Evolutionary conservation across 2,329 filamentous ascomycete genomes (phyloP).

Genomic region (Phoma sp.): DNA sequence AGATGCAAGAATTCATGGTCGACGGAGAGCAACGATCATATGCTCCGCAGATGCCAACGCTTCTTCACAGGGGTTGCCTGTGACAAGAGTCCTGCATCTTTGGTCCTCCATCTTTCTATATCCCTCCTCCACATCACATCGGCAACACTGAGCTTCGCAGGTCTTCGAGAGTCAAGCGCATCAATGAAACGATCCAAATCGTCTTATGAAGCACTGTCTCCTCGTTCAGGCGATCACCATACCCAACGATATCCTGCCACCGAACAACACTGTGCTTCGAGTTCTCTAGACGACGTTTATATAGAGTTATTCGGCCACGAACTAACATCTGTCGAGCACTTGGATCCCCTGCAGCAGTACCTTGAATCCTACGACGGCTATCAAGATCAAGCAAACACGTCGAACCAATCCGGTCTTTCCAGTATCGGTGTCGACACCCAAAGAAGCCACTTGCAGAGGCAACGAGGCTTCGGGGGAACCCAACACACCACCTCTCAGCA

Average conservation of each 20-base stretch:
- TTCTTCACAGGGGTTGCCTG: slow-evolving; percentile 17
- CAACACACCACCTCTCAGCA: slow-evolving; percentile 7
- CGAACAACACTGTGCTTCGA: not conserved
- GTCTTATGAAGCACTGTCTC: slow-evolving; percentile 6
- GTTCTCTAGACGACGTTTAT: not conserved
- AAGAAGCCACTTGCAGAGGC: slow-evolving; percentile 9
- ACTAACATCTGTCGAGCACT: not conserved
- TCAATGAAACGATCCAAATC: slow-evolving; percentile 23
- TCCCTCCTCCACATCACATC: not conserved
- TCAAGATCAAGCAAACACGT: slow-evolving; percentile 23
- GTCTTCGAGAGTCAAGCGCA: not conserved
- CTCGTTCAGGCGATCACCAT: not conserved
- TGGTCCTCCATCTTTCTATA: not conserved
- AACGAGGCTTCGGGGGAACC: not conserved
- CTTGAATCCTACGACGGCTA: slow-evolving; percentile 1
- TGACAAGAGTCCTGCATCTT: slow-evolving; percentile 1
- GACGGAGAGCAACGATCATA: not conserved
- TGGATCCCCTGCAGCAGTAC: slow-evolving; percentile 9
- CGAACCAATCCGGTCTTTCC: slow-evolving; percentile 17
- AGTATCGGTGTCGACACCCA: slow-evolving; percentile 11
- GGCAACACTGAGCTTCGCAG: not conserved
- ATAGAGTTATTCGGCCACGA: slow-evolving; percentile 6
- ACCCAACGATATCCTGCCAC: not conserved
- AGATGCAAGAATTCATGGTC: slow-evolving; percentile 9
- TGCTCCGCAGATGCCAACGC: not conserved